These are phyloP conservation scores for Perkinsus marinus DNA, from an alignment of 169 alveolate genomes.

Conservation along the genomic window DNA sequence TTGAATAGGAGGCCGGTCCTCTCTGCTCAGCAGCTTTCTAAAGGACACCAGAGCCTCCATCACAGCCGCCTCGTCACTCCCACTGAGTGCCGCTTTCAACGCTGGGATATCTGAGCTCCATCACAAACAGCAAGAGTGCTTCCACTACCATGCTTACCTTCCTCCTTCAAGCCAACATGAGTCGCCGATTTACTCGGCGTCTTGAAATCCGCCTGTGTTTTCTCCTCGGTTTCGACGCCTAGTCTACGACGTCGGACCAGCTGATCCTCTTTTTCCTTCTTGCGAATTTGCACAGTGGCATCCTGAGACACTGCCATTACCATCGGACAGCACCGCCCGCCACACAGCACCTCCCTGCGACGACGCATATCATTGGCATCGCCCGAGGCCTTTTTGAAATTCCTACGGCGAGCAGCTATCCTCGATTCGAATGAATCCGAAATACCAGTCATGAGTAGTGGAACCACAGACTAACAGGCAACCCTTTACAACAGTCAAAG, in stretches of 20 bases:
- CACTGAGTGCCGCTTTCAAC: not conserved
- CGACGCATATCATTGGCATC: not conserved
- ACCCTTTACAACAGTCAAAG: too few species aligned
- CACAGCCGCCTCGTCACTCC: not conserved
- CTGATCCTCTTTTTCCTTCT: not conserved
- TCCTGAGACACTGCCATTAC: not conserved
- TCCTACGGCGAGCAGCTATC: not conserved
- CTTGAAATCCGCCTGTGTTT: not conserved
- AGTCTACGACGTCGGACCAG: not conserved
- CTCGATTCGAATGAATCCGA: not conserved
- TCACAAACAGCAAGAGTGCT: too few species aligned
- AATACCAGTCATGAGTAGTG: too few species aligned
- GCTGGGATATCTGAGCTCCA: not conserved
- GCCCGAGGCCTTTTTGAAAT: not conserved
- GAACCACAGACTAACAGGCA: too few species aligned
- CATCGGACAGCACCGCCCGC: too few species aligned
- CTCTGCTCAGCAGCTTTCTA: slow-evolving; percentile 67
- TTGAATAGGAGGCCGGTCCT: slow-evolving; percentile 74
- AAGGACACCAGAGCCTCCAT: slow-evolving; percentile 9
- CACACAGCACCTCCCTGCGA: not conserved
- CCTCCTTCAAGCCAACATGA: too few species aligned
- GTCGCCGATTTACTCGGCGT: too few species aligned
- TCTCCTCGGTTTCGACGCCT: not conserved
- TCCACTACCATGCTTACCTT: not conserved
- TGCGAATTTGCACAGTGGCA: not conserved